phyloP scores from a whole-genome alignment of 2,329 filamentous ascomycete genomes.

The Colletotrichum lentis region DNA sequence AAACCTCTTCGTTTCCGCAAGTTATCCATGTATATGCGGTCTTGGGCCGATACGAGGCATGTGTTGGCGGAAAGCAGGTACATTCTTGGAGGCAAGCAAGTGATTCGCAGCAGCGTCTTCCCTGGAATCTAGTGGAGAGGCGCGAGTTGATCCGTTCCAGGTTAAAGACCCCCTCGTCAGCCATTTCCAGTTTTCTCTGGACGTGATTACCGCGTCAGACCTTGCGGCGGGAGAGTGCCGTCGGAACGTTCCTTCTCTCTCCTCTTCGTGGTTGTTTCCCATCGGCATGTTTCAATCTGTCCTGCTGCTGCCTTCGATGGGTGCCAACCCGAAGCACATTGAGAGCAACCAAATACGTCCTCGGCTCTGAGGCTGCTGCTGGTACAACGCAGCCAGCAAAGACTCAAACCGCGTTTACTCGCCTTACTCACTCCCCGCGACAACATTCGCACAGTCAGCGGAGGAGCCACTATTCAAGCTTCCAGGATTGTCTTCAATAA shows the following conservation, averaged over 20 bases:
- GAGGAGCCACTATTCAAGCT: constrained; percentile 32
- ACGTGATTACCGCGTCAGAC: constrained; percentile 3
- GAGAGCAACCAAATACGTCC: neutral
- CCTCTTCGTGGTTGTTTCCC: neutral
- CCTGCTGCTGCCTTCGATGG: neutral
- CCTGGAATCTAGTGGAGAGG: constrained; percentile 26
- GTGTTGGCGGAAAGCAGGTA: constrained; percentile 19
- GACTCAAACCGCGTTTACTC: neutral
- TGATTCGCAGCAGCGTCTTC: constrained; percentile 13
- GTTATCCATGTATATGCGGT: neutral
- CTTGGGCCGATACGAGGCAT: constrained; percentile 27
- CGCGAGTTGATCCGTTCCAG: constrained; percentile 26
- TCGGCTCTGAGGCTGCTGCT: no score
- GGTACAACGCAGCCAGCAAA: neutral
- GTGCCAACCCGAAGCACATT: neutral
- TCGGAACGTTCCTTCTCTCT: constrained; percentile 15
- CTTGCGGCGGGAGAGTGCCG: constrained; percentile 11
- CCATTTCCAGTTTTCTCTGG: constrained; percentile 12
- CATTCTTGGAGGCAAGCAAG: neutral
- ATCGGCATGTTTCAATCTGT: neutral
- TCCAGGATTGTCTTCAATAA: constrained; percentile 18
- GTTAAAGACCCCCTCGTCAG: constrained; percentile 9
- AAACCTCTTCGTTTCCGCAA: constrained; percentile 6
- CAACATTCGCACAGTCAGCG: no score
- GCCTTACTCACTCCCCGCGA: neutral